Percentiles rank a stretch among this genome's conserved stretches.
Evolutionary conservation across 208 protist species (phyloP).

Genomic region (Acanthamoeba triangularis): DNA sequence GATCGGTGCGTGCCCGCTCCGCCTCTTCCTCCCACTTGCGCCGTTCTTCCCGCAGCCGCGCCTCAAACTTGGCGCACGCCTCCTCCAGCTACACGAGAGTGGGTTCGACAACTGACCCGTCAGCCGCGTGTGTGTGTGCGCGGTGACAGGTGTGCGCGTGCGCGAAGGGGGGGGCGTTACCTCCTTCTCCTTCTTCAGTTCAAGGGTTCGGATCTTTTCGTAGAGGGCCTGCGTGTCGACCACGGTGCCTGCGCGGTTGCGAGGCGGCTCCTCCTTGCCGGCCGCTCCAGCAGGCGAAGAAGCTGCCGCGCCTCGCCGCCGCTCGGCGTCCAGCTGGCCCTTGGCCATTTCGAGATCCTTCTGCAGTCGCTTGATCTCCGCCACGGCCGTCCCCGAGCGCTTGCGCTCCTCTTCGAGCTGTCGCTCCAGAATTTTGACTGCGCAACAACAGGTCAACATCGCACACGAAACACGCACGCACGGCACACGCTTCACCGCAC

Average conservation of each 20-base stretch:
- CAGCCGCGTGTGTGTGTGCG: too few relatives aligned
- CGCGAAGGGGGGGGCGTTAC: too few relatives aligned
- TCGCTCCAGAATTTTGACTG: slow-evolving; percentile 18
- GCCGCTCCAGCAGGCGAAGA: background rate
- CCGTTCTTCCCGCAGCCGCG: background rate
- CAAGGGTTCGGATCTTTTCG: background rate
- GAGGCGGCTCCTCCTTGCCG: background rate
- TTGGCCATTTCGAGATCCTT: background rate
- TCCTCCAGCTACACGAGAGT: background rate
- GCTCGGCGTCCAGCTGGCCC: background rate
- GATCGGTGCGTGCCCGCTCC: background rate
- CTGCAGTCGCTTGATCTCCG: slow-evolving; percentile 51
- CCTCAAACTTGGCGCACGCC: background rate
- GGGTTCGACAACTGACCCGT: too few relatives aligned
- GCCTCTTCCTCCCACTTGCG: slow-evolving; percentile 32
- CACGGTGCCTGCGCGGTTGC: background rate
- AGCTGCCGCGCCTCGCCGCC: background rate
- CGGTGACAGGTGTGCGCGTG: background rate
- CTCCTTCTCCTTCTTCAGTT: slow-evolving; percentile 43
- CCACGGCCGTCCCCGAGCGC: background rate
- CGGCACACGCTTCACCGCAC: background rate
- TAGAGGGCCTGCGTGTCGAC: slow-evolving; percentile 50
- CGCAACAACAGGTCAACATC: background rate
- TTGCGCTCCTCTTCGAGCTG: slow-evolving; percentile 43
- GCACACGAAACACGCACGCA: background rate